phyloP scores from a whole-genome alignment of 495 filamentous ascomycete genomes.

The Oidiodendron maius region DNA sequence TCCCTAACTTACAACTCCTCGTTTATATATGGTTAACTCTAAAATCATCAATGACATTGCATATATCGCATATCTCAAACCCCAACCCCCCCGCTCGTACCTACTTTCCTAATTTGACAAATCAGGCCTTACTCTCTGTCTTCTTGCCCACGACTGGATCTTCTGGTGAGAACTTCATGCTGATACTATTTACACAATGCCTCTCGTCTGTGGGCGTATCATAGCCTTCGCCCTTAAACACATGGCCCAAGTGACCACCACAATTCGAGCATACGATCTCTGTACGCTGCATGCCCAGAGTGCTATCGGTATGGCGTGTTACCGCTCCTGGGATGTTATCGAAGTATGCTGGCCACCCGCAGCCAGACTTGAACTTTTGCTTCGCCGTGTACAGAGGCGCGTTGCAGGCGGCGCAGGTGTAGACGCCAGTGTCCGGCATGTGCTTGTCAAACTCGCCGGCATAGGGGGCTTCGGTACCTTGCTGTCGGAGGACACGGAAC shows the following conservation, averaged over 20 bases:
- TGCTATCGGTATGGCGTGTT: conserved; percentile 65
- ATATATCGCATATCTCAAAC: no score
- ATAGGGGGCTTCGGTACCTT: conserved; percentile 79
- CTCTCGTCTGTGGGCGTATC: conserved; percentile 88
- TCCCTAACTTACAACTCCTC: no score
- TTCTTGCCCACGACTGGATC: conserved; percentile 40
- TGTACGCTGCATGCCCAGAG: conserved; percentile 77
- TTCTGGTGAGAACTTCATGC: conserved; percentile 69
- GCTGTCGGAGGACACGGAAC: conserved; percentile 85
- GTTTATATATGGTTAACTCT: not conserved
- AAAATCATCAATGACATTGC: not conserved
- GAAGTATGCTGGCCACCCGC: conserved; percentile 97
- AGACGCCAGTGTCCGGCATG: conserved; percentile 64
- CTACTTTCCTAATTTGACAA: no score
- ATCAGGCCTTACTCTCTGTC: conserved; percentile 7
- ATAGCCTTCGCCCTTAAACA: conserved; percentile 95
- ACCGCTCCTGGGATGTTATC: conserved; percentile 90
- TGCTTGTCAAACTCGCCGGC: conserved; percentile 86
- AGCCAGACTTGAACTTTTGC: conserved; percentile 94
- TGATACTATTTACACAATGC: conserved; percentile 95
- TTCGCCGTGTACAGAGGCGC: conserved; percentile 83
- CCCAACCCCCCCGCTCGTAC: no score
- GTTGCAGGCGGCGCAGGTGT: conserved; percentile 79
- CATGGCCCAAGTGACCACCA: conserved; percentile 92
- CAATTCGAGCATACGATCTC: conserved; percentile 94